These are phyloP conservation scores for Pythium vanterpoolii DNA, from an alignment of 352 stramenopile species.

Conservation along the genomic window DNA sequence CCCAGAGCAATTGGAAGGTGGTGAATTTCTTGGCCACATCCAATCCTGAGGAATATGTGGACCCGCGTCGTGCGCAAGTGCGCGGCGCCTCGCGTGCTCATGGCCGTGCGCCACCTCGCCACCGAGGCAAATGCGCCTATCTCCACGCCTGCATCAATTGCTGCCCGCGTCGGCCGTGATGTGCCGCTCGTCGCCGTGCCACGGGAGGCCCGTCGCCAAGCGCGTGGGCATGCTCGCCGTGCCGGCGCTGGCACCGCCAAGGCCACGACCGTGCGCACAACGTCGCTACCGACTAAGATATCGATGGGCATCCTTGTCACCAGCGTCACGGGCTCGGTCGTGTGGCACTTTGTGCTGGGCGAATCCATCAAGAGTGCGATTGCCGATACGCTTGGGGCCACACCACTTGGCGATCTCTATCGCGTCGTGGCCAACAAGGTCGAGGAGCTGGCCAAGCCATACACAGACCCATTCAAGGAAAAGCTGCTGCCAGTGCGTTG, in stretches of 20 bases:
- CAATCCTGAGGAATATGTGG: constrained; percentile 20
- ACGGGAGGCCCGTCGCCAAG: constrained; percentile 55
- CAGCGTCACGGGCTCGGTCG: constrained; percentile 55
- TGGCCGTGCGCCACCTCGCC: constrained; percentile 29
- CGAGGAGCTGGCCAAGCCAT: constrained; percentile 66
- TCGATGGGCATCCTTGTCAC: constrained; percentile 61
- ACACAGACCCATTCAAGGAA: constrained; percentile 74
- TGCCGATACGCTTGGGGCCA: constrained; percentile 42
- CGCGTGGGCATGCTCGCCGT: constrained; percentile 39
- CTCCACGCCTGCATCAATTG: constrained; percentile 10
- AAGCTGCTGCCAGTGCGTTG: constrained; percentile 74
- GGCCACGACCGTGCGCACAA: constrained; percentile 58
- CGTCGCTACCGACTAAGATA: constrained; percentile 69
- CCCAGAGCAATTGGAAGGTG: neutral
- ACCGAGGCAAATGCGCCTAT: constrained; percentile 1
- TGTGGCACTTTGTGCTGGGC: constrained; percentile 77
- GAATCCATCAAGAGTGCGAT: constrained; percentile 48
- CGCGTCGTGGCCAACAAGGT: constrained; percentile 52
- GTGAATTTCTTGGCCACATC: neutral
- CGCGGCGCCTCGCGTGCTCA: constrained; percentile 7
- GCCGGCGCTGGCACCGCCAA: constrained; percentile 24
- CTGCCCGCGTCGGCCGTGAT: constrained; percentile 45
- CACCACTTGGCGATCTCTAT: constrained; percentile 68
- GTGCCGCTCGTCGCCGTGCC: constrained; percentile 55
- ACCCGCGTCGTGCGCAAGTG: constrained; percentile 19